Conservation (phyloP, 1,284 basidiomycete species). For the Rhodofomes roseus region DNA sequence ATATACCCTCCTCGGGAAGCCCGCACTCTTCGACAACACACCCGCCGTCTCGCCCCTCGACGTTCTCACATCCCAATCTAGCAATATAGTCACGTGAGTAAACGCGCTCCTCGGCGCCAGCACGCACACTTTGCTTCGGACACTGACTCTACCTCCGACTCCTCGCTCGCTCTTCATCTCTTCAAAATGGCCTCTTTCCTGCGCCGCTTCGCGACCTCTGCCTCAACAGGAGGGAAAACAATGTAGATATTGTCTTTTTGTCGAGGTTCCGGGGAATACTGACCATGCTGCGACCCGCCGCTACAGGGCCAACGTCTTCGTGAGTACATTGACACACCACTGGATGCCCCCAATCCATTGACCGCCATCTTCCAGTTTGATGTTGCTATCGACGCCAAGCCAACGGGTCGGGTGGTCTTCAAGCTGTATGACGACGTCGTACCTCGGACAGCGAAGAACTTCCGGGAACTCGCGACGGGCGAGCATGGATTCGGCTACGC, state of each 20-base stretch:
- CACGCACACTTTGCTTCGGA: background rate
- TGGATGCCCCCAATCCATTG: background rate
- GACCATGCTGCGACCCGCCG: background rate
- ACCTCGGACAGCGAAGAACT: constrained; percentile 80
- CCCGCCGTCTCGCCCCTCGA: background rate
- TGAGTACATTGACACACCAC: constrained; percentile 25
- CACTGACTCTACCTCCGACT: background rate
- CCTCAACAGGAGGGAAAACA: constrained; percentile 24
- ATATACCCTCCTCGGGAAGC: background rate
- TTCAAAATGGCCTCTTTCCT: constrained; percentile 31
- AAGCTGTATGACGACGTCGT: constrained; percentile 66
- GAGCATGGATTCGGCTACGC: constrained; percentile 70
- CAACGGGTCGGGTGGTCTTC: constrained; percentile 74
- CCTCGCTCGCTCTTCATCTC: background rate
- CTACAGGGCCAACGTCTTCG: constrained; percentile 47
- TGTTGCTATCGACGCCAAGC: constrained; percentile 65
- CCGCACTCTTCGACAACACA: background rate
- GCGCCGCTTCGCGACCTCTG: constrained; percentile 32
- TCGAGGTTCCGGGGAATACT: constrained; percentile 4
- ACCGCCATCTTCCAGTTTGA: constrained; percentile 62
- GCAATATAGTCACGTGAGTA: constrained; percentile 1
- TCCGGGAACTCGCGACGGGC: constrained; percentile 74
- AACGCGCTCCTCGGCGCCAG: background rate
- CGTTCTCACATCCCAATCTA: background rate
- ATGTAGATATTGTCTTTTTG: constrained; percentile 23